Evolutionary conservation across 2,329 filamentous ascomycete species (phyloP).

Genomic region (Dothideomycetidae sp.): DNA sequence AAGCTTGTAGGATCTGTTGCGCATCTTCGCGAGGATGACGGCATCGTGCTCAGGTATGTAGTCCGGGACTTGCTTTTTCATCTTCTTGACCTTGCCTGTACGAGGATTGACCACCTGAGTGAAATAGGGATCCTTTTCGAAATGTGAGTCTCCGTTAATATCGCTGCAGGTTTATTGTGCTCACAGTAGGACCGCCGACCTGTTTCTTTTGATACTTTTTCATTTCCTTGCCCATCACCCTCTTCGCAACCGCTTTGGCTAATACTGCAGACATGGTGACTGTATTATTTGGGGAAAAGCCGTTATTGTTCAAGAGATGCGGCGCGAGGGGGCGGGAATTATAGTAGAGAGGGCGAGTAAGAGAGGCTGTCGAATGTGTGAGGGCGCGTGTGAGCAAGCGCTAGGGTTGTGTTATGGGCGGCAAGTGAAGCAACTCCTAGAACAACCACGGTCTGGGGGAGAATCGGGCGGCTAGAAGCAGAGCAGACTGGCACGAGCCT

Average conservation of each 20-base stretch:
- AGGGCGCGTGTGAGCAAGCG: no score
- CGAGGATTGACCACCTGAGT: constrained; percentile 64
- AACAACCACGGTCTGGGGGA: no score
- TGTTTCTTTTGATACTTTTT: constrained; percentile 33
- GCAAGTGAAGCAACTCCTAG: no score
- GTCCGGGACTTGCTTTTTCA: constrained; percentile 68
- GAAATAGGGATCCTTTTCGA: constrained; percentile 89
- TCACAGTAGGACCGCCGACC: constrained; percentile 27
- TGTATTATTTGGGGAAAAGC: background rate
- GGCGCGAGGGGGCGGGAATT: no score
- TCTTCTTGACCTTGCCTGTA: constrained; percentile 63
- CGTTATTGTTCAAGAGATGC: background rate
- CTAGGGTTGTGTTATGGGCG: no score
- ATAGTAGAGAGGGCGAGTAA: background rate
- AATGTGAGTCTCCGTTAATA: no score
- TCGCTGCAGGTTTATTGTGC: no score
- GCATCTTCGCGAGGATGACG: constrained; percentile 70
- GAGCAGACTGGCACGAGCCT: no score
- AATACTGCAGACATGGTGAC: constrained; percentile 30
- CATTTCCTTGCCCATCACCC: constrained; percentile 34
- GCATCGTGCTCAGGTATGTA: constrained; percentile 75
- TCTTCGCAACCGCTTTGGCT: constrained; percentile 37
- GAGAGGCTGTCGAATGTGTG: background rate
- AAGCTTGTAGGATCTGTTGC: constrained; percentile 69
- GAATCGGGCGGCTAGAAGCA: no score